phyloP scores from a whole-genome alignment of 768 basidiomycete species.

The Mycena haematopus region DNA sequence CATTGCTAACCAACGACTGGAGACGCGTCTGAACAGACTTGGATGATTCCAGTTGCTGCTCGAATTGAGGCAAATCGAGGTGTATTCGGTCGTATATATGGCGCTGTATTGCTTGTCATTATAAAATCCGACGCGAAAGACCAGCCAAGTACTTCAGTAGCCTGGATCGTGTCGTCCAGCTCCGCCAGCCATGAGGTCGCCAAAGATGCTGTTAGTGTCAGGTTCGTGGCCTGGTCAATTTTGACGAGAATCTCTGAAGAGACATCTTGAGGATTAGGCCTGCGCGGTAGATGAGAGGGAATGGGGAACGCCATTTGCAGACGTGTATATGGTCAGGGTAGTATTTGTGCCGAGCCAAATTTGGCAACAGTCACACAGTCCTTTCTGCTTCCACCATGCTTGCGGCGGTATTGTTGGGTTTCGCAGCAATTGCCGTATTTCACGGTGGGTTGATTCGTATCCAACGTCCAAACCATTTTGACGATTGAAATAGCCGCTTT shows the following conservation, averaged over 20 bases:
- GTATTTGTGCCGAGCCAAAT: slow-evolving; percentile 1
- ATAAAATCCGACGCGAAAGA: slow-evolving; percentile 4
- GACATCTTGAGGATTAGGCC: slow-evolving; percentile 63
- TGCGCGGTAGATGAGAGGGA: slow-evolving; percentile 76
- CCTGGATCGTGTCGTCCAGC: slow-evolving; percentile 71
- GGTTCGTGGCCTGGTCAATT: slow-evolving; percentile 65
- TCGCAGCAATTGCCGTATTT: slow-evolving; percentile 55
- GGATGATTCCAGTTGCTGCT: slow-evolving; percentile 66
- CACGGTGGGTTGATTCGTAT: slow-evolving; percentile 51
- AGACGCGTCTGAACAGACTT: slow-evolving; percentile 69
- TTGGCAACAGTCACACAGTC: neutral
- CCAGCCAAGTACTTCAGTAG: slow-evolving; percentile 64
- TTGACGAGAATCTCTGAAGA: slow-evolving; percentile 75
- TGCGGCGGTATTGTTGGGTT: slow-evolving; percentile 51
- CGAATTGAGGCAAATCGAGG: slow-evolving; percentile 65
- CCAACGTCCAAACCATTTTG: slow-evolving; percentile 16
- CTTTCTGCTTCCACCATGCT: slow-evolving; percentile 43
- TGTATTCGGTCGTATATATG: slow-evolving; percentile 79
- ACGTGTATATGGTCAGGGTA: slow-evolving; percentile 24
- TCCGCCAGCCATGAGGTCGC: slow-evolving; percentile 75
- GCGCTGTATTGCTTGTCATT: slow-evolving; percentile 43
- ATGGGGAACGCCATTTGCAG: slow-evolving; percentile 73
- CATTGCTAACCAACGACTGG: slow-evolving; percentile 54
- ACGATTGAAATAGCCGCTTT: slow-evolving; percentile 62
- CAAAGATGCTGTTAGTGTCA: slow-evolving; percentile 63